Evolutionary conservation across 805 yeast genomes (phyloP), one percentile per base, ranked within the genome.

Genomic region (Myxozyma mucilagina): DNA sequence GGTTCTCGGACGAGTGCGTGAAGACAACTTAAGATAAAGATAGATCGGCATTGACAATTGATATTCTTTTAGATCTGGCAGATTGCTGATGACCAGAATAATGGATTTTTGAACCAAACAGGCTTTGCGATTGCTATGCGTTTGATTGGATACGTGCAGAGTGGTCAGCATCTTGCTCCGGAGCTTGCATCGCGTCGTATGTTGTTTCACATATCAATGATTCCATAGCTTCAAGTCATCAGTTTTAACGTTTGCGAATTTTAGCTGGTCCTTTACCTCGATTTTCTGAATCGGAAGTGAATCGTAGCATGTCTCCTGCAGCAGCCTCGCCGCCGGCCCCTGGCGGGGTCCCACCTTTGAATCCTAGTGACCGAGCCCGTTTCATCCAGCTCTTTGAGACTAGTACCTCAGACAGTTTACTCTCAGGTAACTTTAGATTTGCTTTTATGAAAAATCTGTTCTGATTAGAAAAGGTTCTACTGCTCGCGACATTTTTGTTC

Each of bases 101-200:
- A 85, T 65, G 99, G 99, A 0, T 88, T 86, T 70, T 79, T 94
- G 65, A 87, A 87, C 68, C 89, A 86, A 71, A 79, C 82, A 59
- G 93, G 92, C 31, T 94, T 94, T 74, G 83, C 88, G 64, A 82
- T 85, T 56, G 97, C 97, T 20, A 81, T 94, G 84, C 83, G 99
- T 72, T 78, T 90, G 67, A 89, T 94, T 69, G 96, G 96, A 32
- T 89, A 90, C 71, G 86, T 89, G 48, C 98, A 94, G 77, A 73
- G 79, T 9, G 96, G 96, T 31, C 80, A 80, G 60, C 77, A 79
- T n/a, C 74, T 85, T 20, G 79, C 85, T 13, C 68, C 82, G 3
- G 79, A 81, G 5, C 79, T 87, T 55, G 85, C 64, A 83, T 10
- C 85, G 16, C 64, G 56, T 9, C 57, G 67, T 63, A 61, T 34